Evolutionary conservation across 2,329 filamentous ascomycete genomes (phyloP).

Genomic region (Calonectria hawksworthii): DNA sequence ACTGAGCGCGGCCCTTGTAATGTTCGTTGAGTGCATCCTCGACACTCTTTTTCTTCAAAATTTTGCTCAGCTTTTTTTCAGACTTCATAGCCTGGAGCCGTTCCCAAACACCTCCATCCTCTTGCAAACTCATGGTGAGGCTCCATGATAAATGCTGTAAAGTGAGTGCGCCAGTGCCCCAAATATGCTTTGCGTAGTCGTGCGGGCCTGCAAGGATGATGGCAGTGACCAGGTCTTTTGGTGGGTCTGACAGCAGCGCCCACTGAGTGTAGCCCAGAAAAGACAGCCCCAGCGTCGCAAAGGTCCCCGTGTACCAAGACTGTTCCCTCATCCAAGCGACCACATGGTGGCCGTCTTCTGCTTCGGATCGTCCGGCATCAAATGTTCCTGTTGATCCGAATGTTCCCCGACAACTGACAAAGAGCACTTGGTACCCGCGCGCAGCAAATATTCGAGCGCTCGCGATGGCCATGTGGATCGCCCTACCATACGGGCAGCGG

Average conservation of each 20-base stretch:
- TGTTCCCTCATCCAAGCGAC: background rate
- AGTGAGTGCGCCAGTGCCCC: background rate
- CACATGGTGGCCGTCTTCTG: background rate
- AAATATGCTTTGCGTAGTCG: background rate
- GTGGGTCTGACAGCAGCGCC: background rate
- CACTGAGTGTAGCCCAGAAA: slow-evolving; percentile 4
- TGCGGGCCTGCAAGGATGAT: background rate
- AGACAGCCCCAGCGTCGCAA: background rate
- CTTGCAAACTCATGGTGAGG: background rate
- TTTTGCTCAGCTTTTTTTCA: background rate
- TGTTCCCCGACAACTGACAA: slow-evolving; percentile 2
- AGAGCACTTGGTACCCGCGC: background rate
- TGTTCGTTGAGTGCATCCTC: background rate
- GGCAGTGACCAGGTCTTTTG: background rate
- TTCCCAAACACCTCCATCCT: background rate
- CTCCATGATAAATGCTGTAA: background rate
- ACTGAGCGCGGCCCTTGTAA: background rate
- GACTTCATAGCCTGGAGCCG: background rate
- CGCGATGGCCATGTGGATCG: background rate
- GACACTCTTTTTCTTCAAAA: background rate
- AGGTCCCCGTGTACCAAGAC: background rate
- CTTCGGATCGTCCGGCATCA: background rate
- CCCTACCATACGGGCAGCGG: background rate
- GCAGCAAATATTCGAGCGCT: background rate
- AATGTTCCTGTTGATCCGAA: slow-evolving; percentile 12